These are phyloP conservation scores for Termitomyces sp. DNA, from an alignment of 768 basidiomycete genomes.

Conservation along the genomic window DNA sequence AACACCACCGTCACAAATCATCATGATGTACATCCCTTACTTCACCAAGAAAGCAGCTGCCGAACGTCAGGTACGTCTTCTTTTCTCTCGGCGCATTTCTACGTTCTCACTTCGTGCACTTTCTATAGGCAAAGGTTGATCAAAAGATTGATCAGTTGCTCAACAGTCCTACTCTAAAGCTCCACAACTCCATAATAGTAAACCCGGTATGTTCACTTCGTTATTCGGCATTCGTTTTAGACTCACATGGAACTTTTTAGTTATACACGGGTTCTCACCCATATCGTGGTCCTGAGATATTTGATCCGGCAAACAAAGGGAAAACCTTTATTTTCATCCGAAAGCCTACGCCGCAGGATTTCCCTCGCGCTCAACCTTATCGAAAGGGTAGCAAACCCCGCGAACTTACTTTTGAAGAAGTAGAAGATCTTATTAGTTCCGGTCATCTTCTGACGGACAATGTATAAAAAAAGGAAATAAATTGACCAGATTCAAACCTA, in stretches of 20 bases:
- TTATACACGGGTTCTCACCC: not conserved
- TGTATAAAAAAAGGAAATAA: not conserved
- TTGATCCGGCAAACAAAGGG: not conserved
- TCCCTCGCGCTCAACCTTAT: not conserved
- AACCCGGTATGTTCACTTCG: not conserved
- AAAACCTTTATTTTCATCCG: not conserved
- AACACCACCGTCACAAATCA: not conserved
- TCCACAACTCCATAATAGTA: not conserved
- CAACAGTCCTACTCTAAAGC: not conserved
- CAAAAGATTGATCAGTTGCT: not conserved
- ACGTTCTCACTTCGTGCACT: not conserved
- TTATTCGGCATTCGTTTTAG: rapidly evolving
- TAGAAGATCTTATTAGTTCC: not conserved
- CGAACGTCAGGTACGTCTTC: not conserved
- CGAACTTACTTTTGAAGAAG: not conserved
- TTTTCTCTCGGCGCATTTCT: not conserved
- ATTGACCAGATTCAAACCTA: not conserved
- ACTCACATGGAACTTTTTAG: not conserved
- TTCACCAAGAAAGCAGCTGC: not conserved
- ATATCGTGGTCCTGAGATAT: slow-evolving; percentile 2
- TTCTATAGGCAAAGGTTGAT: not conserved
- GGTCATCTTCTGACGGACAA: not conserved
- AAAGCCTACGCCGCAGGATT: not conserved
- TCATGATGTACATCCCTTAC: not conserved
- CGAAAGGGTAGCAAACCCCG: not conserved